Percentiles rank a stretch among this genome's conserved stretches.
These are phyloP conservation scores for Nakazawaea sp. DNA, from an alignment of 805 yeast species.

Conservation along the genomic window DNA sequence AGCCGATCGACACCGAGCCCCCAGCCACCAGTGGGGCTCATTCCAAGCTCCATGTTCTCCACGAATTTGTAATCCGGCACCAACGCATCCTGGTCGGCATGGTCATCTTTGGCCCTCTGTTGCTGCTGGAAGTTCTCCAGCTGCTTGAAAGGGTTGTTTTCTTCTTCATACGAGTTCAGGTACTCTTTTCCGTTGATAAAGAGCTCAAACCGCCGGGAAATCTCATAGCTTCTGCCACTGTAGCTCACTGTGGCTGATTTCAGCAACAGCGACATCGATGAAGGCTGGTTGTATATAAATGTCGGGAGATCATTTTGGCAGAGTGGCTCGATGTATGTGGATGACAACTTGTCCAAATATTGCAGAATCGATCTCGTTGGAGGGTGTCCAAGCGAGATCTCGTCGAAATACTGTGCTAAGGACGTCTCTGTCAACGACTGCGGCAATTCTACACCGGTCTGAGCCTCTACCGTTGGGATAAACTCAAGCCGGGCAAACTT, in stretches of 20 bases:
- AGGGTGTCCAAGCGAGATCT: conserved; percentile 29
- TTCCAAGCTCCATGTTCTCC: conserved; percentile 79
- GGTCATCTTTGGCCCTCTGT: conserved; percentile 35
- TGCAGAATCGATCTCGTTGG: conserved; percentile 43
- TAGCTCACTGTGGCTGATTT: conserved; percentile 43
- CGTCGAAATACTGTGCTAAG: conserved; percentile 32
- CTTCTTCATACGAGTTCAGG: conserved; percentile 94
- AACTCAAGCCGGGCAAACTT: conserved; percentile 50
- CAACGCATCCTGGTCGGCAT: conserved; percentile 53
- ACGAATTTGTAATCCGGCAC: conserved; percentile 70
- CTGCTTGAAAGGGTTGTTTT: conserved; percentile 79
- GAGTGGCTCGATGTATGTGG: conserved; percentile 56
- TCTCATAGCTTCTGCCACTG: conserved; percentile 27
- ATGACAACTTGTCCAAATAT: conserved; percentile 58
- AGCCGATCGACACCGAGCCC: conserved; percentile 92
- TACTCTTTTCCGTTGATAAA: conserved; percentile 76
- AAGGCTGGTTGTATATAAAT: conserved; percentile 77
- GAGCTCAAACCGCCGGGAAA: conserved; percentile 76
- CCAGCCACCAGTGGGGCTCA: conserved; percentile 99
- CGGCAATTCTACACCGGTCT: conserved; percentile 47
- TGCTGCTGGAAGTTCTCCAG: conserved; percentile 55
- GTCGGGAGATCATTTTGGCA: conserved; percentile 51
- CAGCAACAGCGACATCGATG: conserved; percentile 79
- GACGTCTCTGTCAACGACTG: conserved; percentile 28
- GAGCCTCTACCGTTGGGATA: conserved; percentile 50